phyloP scores from a whole-genome alignment of 305 asterid genomes.

The Nicotiana rustica region DNA sequence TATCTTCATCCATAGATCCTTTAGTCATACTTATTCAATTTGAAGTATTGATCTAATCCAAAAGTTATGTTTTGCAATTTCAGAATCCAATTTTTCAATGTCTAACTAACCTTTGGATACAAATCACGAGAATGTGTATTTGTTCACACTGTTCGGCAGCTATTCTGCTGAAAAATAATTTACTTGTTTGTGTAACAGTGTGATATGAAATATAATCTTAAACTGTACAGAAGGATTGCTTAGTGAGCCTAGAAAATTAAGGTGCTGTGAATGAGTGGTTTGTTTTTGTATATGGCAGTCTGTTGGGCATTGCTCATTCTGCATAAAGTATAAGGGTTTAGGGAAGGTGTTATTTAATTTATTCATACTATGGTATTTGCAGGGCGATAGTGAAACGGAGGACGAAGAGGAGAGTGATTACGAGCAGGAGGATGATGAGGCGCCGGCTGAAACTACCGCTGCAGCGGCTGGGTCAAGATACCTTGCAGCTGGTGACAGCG shows the following conservation, averaged over 20 bases:
- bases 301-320: not conserved
- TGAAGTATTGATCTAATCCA: no score
- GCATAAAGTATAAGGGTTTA: not conserved
- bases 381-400: constrained; percentile 85
- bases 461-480: constrained; percentile 55
- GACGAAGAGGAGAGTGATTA: constrained; percentile 67
- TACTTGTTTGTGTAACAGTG: not conserved
- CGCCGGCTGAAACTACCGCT: constrained; percentile 42
- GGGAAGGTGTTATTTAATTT: not conserved
- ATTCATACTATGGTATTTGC: constrained; percentile 12
- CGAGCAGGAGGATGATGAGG: constrained; percentile 55
- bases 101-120: not conserved
- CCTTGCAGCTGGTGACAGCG: constrained; percentile 53
- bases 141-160: not conserved
- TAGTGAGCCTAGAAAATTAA: not conserved
- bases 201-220: not conserved
- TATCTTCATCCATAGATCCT: no score
- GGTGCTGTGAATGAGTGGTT: not conserved
- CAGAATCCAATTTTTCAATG: not conserved
- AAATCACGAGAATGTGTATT: not conserved
- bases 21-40: no score
- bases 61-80: not conserved
- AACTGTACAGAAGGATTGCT: not conserved
- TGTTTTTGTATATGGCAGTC: not conserved
- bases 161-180: not conserved